Conservation (phyloP, 257 asterid genomes). For the Prunella vulgaris region DNA sequence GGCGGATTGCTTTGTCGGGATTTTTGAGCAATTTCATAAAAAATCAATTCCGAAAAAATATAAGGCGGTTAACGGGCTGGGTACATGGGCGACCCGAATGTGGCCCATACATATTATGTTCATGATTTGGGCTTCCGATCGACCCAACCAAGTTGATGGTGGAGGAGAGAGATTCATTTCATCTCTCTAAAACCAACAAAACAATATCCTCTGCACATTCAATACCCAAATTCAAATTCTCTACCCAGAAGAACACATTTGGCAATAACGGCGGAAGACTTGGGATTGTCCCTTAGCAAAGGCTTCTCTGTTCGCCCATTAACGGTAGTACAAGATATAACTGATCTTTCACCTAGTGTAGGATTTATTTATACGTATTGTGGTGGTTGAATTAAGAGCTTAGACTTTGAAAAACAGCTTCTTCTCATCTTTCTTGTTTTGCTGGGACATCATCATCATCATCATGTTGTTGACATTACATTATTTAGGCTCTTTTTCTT, state of each 20-base stretch:
- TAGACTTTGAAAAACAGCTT: conserved; percentile 57
- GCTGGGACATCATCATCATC: no score
- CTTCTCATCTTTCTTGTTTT: no score
- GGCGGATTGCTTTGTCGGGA: no score
- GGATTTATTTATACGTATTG: no score
- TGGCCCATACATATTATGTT: neutral
- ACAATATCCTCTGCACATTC: conserved; percentile 16
- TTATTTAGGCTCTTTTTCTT: no score
- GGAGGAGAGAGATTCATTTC: neutral
- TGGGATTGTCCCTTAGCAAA: conserved; percentile 75
- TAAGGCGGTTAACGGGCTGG: neutral
- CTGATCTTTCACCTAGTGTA: no score
- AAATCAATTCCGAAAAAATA: no score
- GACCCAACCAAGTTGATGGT: neutral
- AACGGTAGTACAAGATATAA: conserved; percentile 42
- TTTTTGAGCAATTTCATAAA: neutral
- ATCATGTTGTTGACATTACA: no score
- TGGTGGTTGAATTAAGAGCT: conserved; percentile 81
- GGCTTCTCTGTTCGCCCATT: conserved; percentile 78
- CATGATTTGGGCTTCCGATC: neutral
- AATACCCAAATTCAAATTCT: neutral
- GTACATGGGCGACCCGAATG: neutral
- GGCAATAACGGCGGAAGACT: conserved; percentile 57
- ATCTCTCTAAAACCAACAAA: conserved; percentile 20
- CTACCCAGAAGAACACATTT: no score